Evolutionary conservation across 2,329 filamentous ascomycete genomes (phyloP).

Genomic region (Teratosphaeria zuluensis): DNA sequence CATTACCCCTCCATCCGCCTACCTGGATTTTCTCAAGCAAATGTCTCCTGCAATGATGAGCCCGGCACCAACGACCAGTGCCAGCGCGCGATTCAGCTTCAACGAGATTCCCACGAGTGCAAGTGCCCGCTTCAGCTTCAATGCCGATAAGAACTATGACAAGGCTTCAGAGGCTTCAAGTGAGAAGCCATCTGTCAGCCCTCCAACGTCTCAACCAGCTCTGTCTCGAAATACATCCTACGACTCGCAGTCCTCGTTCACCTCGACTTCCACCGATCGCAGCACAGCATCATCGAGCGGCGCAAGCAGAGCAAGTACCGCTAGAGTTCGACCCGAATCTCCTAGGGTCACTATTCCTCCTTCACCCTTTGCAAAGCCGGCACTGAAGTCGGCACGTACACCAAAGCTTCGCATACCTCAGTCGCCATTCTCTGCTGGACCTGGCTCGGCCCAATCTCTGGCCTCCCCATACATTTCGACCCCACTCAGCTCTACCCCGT

Average conservation of each 20-base stretch:
- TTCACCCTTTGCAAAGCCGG: slow-evolving; percentile 41
- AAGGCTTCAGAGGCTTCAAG: slow-evolving; percentile 19
- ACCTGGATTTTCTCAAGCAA: slow-evolving; percentile 84
- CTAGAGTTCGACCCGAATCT: slow-evolving; percentile 20
- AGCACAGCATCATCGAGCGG: slow-evolving; percentile 10
- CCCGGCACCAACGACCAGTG: slow-evolving; percentile 47
- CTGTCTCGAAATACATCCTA: slow-evolving; percentile 28
- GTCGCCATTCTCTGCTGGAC: slow-evolving; percentile 56
- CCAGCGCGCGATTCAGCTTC: slow-evolving; percentile 1
- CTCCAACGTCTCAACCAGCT: slow-evolving; percentile 22
- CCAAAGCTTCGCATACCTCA: slow-evolving; percentile 66
- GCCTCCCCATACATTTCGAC: slow-evolving; percentile 62
- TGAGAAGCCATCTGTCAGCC: slow-evolving; percentile 23
- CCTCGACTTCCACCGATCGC: slow-evolving; percentile 4
- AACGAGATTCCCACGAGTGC: slow-evolving; percentile 20
- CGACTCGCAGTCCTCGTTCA: slow-evolving; percentile 17
- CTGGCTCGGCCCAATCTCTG: slow-evolving; percentile 21
- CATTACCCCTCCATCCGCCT: slow-evolving; percentile 81
- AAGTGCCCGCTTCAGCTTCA: slow-evolving; percentile 41
- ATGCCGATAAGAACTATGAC: slow-evolving; percentile 27
- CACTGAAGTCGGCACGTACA: slow-evolving; percentile 49
- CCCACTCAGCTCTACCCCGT: slow-evolving; percentile 25
- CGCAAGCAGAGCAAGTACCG: slow-evolving; percentile 6
- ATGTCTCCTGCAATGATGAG: slow-evolving; percentile 63
- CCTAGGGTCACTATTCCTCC: slow-evolving; percentile 35